A percentile compares a stretch with the other conserved stretches of the same genome.
Evolutionary conservation across 1,139 yeast species (phyloP).

Genomic region (Candida frijolesensis): DNA sequence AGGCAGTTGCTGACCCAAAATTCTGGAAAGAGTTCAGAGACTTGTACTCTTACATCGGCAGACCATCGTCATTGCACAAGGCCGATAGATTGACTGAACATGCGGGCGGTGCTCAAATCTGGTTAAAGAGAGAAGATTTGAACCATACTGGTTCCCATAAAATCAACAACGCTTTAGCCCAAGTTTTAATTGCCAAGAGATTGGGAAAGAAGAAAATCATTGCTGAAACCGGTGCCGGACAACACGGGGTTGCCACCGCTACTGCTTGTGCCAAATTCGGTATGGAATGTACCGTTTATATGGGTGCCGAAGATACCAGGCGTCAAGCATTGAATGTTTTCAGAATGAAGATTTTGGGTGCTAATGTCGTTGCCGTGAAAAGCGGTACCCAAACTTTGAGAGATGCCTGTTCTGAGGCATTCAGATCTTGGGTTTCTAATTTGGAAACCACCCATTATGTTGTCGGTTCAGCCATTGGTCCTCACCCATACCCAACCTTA

Average conservation of each 20-base stretch:
- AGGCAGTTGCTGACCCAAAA: slow-evolving; percentile 80
- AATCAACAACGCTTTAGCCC: slow-evolving; percentile 95
- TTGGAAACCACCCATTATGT: slow-evolving; percentile 86
- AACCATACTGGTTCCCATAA: slow-evolving; percentile 98
- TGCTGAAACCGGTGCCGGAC: slow-evolving; percentile 99
- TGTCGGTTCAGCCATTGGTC: slow-evolving; percentile 98
- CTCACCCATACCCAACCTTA: slow-evolving; percentile 97
- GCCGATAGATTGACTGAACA: slow-evolving; percentile 89
- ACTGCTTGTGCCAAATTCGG: slow-evolving; percentile 99
- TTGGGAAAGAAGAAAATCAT: slow-evolving; percentile 88
- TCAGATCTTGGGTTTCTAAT: slow-evolving; percentile 92
- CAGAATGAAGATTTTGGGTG: slow-evolving; percentile 96
- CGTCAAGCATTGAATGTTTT: slow-evolving; percentile 97
- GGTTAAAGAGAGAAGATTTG: slow-evolving; percentile 97
- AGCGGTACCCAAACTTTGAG: slow-evolving; percentile 95
- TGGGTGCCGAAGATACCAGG: slow-evolving; percentile 99
- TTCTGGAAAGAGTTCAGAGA: slow-evolving; percentile 93
- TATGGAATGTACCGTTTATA: slow-evolving; percentile 88
- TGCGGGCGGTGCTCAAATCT: slow-evolving; percentile 95
- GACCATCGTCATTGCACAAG: slow-evolving; percentile 90
- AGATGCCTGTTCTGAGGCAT: slow-evolving; percentile 97
- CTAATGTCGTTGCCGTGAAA: slow-evolving; percentile 88
- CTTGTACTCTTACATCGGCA: slow-evolving; percentile 85
- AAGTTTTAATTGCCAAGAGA: slow-evolving; percentile 87
- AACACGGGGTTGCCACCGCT: slow-evolving; percentile 99